phyloP scores from a whole-genome alignment of 768 basidiomycete genomes.

The Leucocoprinus leucothites region DNA sequence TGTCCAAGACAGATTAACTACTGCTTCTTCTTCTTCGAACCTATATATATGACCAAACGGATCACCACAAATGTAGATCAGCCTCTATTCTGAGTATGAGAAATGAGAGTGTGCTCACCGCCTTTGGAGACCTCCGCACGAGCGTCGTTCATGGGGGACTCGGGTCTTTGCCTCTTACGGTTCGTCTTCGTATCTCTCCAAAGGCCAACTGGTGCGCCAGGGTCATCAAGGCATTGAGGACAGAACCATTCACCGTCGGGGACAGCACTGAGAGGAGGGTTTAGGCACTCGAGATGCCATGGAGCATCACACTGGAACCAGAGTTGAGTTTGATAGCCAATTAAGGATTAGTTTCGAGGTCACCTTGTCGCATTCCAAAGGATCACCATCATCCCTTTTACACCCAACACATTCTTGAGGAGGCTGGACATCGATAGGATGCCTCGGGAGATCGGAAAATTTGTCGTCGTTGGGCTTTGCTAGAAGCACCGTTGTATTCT shows the following conservation, averaged over 20 bases:
- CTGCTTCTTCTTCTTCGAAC: conserved; percentile 10
- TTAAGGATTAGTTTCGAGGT: neutral
- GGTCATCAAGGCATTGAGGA: conserved; percentile 61
- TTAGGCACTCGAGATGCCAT: conserved; percentile 80
- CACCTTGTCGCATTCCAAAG: conserved; percentile 92
- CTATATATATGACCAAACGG: conserved; percentile 2
- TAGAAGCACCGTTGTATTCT: conserved; percentile 84
- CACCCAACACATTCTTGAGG: conserved; percentile 74
- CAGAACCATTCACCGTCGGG: conserved; percentile 96
- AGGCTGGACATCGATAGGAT: conserved; percentile 70
- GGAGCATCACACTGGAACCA: conserved; percentile 76
- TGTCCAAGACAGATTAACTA: neutral
- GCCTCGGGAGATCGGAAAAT: conserved; percentile 74
- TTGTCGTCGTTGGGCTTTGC: conserved; percentile 71
- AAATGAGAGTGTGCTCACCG: neutral
- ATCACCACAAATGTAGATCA: neutral
- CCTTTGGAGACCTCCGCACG: neutral
- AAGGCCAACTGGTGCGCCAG: conserved; percentile 50
- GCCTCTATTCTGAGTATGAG: neutral
- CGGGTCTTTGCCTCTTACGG: conserved; percentile 10
- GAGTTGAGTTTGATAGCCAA: neutral
- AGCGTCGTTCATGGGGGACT: neutral
- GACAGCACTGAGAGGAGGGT: conserved; percentile 69
- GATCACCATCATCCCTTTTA: conserved; percentile 64
- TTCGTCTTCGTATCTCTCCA: conserved; percentile 25